phyloP scores from a whole-genome alignment of 345 rosid species.

The Acer saccharum region DNA sequence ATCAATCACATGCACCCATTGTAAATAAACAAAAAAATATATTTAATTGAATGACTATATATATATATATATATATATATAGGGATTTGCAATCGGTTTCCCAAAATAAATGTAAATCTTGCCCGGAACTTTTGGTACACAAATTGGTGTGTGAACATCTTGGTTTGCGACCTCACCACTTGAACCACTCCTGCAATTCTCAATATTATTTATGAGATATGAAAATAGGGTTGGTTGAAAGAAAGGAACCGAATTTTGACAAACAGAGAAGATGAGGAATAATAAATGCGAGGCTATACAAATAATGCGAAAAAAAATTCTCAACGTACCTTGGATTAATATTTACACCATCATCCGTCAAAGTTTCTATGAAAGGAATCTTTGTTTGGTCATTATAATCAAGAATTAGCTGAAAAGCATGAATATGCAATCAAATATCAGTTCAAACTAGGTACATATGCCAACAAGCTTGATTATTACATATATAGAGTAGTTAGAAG shows the following conservation, averaged over 20 bases:
- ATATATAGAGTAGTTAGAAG: too few species aligned
- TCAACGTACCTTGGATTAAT: constrained; percentile 34
- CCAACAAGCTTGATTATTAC: too few species aligned
- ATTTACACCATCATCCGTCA: neutral
- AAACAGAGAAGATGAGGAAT: neutral
- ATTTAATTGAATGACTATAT: too few species aligned
- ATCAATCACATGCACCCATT: too few species aligned
- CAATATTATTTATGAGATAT: neutral
- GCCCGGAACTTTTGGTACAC: constrained; percentile 54
- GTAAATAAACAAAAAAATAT: too few species aligned
- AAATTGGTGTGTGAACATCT: constrained; percentile 27
- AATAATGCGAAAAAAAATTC: too few species aligned
- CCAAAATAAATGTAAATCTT: constrained; percentile 50
- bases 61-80: too few species aligned
- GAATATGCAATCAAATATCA: neutral
- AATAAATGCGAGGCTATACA: neutral
- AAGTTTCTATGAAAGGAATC: constrained; percentile 36
- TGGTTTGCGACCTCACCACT: constrained; percentile 49
- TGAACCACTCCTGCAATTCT: constrained; percentile 29
- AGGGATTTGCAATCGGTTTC: constrained; percentile 35
- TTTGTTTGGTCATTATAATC: constrained; percentile 51
- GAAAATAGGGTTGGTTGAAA: neutral
- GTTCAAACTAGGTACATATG: too few species aligned
- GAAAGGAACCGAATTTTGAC: too few species aligned
- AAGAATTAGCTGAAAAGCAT: constrained; percentile 34